Evolutionary conservation across 345 rosid species (phyloP), one percentile per base, ranked within the genome.

Genomic region (Gossypium raimondii): DNA sequence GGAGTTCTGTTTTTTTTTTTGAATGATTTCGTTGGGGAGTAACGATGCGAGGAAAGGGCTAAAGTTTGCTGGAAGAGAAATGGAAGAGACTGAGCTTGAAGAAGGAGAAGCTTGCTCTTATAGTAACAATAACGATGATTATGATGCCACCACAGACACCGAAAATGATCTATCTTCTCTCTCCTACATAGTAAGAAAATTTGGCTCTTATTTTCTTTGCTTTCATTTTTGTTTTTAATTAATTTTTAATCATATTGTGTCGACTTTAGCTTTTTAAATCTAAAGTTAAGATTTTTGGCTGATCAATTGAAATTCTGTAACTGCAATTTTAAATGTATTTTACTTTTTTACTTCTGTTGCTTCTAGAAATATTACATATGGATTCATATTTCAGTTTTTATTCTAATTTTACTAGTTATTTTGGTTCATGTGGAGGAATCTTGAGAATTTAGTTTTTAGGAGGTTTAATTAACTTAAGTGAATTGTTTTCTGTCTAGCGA

Each of bases 21-120:
- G 72, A 77, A 85, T 86, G 88, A 85, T 86, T 86, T 79, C 84
- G 58, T 81, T 86, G 72, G 85, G 86, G 59, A 85, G 77, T 78
- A 85, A 80, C 64, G 84, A 85, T 86, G 85, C 74, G 75, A 68
- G 75, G 74, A 75, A 83, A 79, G 88, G 82, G 78, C 79, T 85
- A 75, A 85, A 83, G 77, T 78, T 82, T 75, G 81, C 69, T 78
- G 73, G 64, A 41, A 67, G 75, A 78, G 77, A 41, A 11, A 87
- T 86, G 89, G 90, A 83, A 74, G 93, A 89, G 78, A 79, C 81
- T 70, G 93, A 89, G 76, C 89, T 89, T 77, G 93, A 89, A 83
- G 93, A 89, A 81, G 93, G 90, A 76, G 93, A 89, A 75, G 93
- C 93, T 76, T 89, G 83, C 84, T 86, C 88, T 43, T 87, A 84